Conservation (phyloP, 257 asterid species). For the Ophiorrhiza pumila region DNA sequence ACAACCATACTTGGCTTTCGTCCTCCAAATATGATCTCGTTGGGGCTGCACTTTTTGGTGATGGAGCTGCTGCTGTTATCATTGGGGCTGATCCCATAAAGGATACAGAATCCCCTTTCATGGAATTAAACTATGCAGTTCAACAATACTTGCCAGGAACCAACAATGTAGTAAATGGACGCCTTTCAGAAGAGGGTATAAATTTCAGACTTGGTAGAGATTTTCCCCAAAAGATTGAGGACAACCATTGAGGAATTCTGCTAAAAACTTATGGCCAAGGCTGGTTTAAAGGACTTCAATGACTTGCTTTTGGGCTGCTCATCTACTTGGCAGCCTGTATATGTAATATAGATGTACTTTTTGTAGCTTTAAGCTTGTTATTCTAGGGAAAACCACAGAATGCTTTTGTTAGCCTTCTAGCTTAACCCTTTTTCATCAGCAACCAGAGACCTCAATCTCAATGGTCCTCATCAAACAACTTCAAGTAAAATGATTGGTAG, state of each 20-base stretch:
- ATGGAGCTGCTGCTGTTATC: conserved; percentile 79
- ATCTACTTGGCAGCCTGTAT: too few species aligned
- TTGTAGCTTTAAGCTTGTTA: too few species aligned
- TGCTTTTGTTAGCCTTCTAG: too few species aligned
- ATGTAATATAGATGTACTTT: too few species aligned
- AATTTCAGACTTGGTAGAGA: conserved; percentile 78
- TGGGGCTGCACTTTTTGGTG: conserved; percentile 90
- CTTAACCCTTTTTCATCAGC: too few species aligned
- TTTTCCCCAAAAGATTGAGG: conserved; percentile 74
- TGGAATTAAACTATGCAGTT: conserved; percentile 61
- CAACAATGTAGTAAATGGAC: conserved; percentile 58
- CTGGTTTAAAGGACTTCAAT: conserved; percentile 40
- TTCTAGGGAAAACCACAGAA: too few species aligned
- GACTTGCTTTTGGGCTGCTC: conserved; percentile 95
- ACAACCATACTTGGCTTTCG: conserved; percentile 86
- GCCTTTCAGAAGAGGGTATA: conserved; percentile 79
- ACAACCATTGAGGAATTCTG: conserved; percentile 75
- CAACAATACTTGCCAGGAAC: conserved; percentile 80
- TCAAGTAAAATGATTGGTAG: too few species aligned
- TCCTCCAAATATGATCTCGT: conserved; percentile 85
- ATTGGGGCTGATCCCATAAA: conserved; percentile 55
- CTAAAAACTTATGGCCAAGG: conserved; percentile 43
- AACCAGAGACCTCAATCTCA: too few species aligned
- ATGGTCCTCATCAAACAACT: too few species aligned
- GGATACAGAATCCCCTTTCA: conserved; percentile 52